Evolutionary conservation across 2,329 filamentous ascomycete species (phyloP).

Genomic region (Macrophomina tecta): DNA sequence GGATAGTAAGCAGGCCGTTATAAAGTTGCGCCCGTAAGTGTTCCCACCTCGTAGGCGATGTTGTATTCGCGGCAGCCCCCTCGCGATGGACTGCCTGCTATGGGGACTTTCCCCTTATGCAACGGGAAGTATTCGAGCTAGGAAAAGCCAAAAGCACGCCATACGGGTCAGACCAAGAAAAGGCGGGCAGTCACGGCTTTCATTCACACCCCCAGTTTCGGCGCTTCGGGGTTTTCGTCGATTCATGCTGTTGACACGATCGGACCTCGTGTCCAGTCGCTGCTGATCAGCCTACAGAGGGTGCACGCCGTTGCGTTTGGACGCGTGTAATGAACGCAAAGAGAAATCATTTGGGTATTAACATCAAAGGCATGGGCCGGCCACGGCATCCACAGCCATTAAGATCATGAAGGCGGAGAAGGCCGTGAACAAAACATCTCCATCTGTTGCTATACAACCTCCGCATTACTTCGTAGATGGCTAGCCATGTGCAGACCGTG

Average conservation of each 20-base stretch:
- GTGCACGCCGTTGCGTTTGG: neutral
- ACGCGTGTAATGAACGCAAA: neutral
- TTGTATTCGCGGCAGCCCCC: neutral
- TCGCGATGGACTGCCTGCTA: neutral
- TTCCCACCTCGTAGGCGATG: neutral
- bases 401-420: constrained; percentile 4
- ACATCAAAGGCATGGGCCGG: constrained; percentile 10
- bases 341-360: constrained; percentile 23
- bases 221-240: constrained; percentile 7
- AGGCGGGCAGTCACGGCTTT: constrained; percentile 16
- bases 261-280: constrained; percentile 6
- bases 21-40: constrained; percentile 6
- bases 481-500: constrained; percentile 16
- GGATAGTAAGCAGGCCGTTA: neutral
- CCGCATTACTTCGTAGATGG: constrained; percentile 14
- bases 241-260: constrained; percentile 1
- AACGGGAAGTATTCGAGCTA: constrained; percentile 10
- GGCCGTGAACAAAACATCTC: neutral
- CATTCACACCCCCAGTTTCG: neutral
- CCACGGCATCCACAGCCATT: constrained; percentile 13
- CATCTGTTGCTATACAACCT: constrained; percentile 22
- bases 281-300: neutral
- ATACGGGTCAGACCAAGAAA: constrained; percentile 7
- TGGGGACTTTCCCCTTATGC: constrained; percentile 6
- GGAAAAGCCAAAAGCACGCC: constrained; percentile 25